A percentile compares a stretch with the other conserved stretches of the same genome.
These are phyloP conservation scores for Aspergillus sp. DNA, from an alignment of 2,329 filamentous ascomycete species.

Conservation along the genomic window DNA sequence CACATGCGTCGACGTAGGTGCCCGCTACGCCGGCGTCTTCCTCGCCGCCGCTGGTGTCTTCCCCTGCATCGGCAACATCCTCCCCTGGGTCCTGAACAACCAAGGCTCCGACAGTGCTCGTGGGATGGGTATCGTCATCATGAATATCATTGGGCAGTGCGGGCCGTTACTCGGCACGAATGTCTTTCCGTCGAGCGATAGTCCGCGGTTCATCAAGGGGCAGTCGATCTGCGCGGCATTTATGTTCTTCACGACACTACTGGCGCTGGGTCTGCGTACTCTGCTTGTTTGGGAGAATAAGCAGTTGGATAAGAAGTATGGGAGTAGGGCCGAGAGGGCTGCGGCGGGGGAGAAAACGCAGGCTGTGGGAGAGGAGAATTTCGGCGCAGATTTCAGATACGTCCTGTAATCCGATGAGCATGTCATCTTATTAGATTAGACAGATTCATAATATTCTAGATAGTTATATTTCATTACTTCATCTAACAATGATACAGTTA, in stretches of 20 bases:
- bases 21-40: slow-evolving; percentile 47
- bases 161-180: slow-evolving; percentile 57
- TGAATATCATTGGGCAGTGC: slow-evolving; percentile 59
- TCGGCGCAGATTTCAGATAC: slow-evolving; percentile 31
- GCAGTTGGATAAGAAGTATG: slow-evolving; percentile 47
- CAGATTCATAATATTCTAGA: too few species aligned
- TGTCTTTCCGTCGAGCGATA: slow-evolving; percentile 48
- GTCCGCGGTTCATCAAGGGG: slow-evolving; percentile 46
- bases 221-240: slow-evolving; percentile 54
- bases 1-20: slow-evolving; percentile 42
- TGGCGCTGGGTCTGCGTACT: slow-evolving; percentile 47
- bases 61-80: slow-evolving; percentile 59
- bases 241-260: slow-evolving; percentile 50
- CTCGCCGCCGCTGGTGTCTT: slow-evolving; percentile 56
- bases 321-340: slow-evolving; percentile 17
- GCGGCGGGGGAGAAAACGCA: slow-evolving; percentile 8
- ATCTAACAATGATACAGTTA: too few species aligned
- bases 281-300: slow-evolving; percentile 54
- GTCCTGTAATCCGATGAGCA: slow-evolving; percentile 20
- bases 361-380: slow-evolving; percentile 31
- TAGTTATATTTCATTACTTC: too few species aligned
- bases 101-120: slow-evolving; percentile 61
- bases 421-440: neutral
- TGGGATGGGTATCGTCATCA: slow-evolving; percentile 57
- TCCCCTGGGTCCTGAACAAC: slow-evolving; percentile 63